phyloP scores from a whole-genome alignment of 2,329 filamentous ascomycete genomes.

The Drechmeria coniospora region DNA sequence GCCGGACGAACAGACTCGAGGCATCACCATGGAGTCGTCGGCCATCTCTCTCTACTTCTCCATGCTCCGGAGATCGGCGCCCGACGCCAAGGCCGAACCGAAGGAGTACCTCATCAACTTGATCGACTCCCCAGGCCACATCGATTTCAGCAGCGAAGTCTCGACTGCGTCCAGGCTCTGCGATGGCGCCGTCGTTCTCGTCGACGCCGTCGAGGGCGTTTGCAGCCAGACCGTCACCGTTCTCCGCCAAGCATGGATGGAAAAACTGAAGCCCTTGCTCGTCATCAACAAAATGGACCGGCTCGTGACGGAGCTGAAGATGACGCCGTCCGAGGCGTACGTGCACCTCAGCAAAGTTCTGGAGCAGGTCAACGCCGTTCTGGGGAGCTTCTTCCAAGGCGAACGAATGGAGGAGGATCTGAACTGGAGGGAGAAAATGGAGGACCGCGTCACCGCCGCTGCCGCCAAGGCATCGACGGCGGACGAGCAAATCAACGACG shows the following conservation, averaged over 20 bases:
- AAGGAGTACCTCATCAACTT: constrained; percentile 94
- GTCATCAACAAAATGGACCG: constrained; percentile 99
- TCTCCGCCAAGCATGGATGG: constrained; percentile 83
- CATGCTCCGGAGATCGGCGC: constrained; percentile 59
- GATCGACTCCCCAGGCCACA: constrained; percentile 95
- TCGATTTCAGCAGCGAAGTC: constrained; percentile 97
- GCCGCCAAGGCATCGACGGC: constrained; percentile 39
- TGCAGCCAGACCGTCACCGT: constrained; percentile 98
- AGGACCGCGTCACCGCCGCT: constrained; percentile 64
- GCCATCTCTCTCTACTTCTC: constrained; percentile 95
- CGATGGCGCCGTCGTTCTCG: constrained; percentile 84
- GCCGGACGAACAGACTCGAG: constrained; percentile 86
- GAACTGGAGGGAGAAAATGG: constrained; percentile 86
- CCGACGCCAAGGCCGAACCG: constrained; percentile 51
- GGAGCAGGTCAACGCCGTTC: constrained; percentile 92
- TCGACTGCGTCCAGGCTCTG: constrained; percentile 89
- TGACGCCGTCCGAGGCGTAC: constrained; percentile 82
- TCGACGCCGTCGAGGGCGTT: constrained; percentile 94
- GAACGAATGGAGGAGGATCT: constrained; percentile 98
- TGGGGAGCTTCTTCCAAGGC: constrained; percentile 94
- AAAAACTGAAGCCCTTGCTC: constrained; percentile 84
- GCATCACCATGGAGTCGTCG: constrained; percentile 99
- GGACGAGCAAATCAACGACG: constrained; percentile 33
- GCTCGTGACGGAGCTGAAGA: constrained; percentile 82
- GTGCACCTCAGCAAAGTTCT: constrained; percentile 76